Evolutionary conservation across 768 basidiomycete species (phyloP), one percentile per base, ranked within the genome.

Genomic region (Macrolepiota dolichaula): DNA sequence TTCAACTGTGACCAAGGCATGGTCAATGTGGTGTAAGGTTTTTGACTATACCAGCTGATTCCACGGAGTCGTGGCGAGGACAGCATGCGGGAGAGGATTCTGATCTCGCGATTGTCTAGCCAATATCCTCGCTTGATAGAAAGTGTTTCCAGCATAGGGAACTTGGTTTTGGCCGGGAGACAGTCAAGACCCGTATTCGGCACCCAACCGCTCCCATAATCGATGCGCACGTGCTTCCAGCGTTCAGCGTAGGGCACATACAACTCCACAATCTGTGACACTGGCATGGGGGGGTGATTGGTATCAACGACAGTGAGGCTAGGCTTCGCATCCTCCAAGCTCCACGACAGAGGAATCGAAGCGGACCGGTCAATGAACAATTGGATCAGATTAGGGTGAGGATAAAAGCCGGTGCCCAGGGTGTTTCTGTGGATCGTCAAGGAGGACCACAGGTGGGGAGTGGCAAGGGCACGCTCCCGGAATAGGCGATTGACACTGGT

Each of bases 1-100:
- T 65, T 62, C 15, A 74, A 64, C 55, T 72, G 70, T 1, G 68
- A 60, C 69, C 70, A 71, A 5, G 71, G 70, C 27, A 72, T 65
- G n/a, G 51, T 55, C 46, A 71, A 58, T 9, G 59, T 63, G 44
- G 65, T 64, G 37, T 61, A 61, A 12, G 59, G 59, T 44, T 61
- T 61, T 54, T 61, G 59, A 15, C 59, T 61, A 19, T 61, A 61
- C 70, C 71, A 72, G 24, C 63, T 65, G 7, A 70, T 60, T 2
- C 53, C 46, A 35, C 65, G 66, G 10, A 74, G 68, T 15, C 64
- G 68, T 2, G 73, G 71, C 13, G 73, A 68, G 10, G 63, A 54
- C 55, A 73, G 49, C 63, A 72, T 66, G 32, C 51, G 56, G 3
- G 68, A 61, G 17, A 72, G 55, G 24, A 62, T 65, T 0, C 32